Base-by-base conservation (phyloP, 2,329 filamentous ascomycete genomes). In the Fusarium setosum region DNA sequence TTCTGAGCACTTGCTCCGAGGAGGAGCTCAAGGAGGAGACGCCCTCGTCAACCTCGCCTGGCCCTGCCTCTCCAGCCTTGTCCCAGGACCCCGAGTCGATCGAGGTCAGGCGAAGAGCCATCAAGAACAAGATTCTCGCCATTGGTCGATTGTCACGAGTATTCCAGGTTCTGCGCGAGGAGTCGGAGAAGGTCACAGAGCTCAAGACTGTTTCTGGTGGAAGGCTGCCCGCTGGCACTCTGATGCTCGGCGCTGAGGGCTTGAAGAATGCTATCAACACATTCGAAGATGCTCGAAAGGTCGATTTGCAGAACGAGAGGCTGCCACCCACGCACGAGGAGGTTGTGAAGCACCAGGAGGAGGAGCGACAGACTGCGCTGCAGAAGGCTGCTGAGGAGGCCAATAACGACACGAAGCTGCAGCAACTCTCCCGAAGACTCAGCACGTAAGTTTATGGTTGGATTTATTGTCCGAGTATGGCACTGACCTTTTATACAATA, bases 121-220 rank as follows among this genome's bases (percentile, higher is more conserved):
- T 99, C 87, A 98, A 98, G 86, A 99, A 99, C 89, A 99, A 99
- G 85, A 98, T 99, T 75, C 83, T 99, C 72, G 96, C 96, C 61
- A 99, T 99, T 74, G 96, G 96, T 26, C 93, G 96, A 71, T 86
- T 99, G 67, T 98, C 96, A 34, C 92, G 96, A 72, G 96, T 99
- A 62, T 99, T 99, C 90, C 96, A 99, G 78, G 96, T 99, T 49
- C 82, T 99, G 72, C 93, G 96, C 74, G 96, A 99, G 81, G 96
- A 99, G 80, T 97, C 94, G 3, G 96, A 99, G 83, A 89, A 92
- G 72, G 94, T 99, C 56, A 97, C 95, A 35, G 96, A 99, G 80
- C 88, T 99, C 78, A 99, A 99, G 88, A 98, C 95, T 42, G 95
- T 94, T 41, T 91, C 94, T 63, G 96, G 96, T 69, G 96, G 96